Percentiles rank a stretch among this genome's conserved stretches.
These are phyloP conservation scores for Harringtonia aguacate DNA, from an alignment of 2,329 filamentous ascomycete genomes.

Conservation along the genomic window DNA sequence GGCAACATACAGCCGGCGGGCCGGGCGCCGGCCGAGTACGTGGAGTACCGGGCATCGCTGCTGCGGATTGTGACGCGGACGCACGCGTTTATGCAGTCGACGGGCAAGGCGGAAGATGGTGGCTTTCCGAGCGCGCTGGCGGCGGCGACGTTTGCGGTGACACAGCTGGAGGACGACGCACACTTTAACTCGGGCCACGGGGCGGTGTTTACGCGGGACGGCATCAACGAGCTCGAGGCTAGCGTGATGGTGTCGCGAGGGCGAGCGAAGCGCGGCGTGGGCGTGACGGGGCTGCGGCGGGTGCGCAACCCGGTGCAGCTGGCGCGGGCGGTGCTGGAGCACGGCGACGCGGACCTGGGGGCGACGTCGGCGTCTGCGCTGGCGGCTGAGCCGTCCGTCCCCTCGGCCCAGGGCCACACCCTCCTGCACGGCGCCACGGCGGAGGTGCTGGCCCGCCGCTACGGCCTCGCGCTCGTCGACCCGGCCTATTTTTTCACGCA, in stretches of 20 bases:
- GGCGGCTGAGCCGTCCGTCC: no score
- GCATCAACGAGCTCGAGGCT: constrained; percentile 77
- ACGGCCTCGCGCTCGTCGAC: constrained; percentile 61
- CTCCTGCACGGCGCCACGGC: constrained; percentile 45
- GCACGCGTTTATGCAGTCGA: constrained; percentile 33
- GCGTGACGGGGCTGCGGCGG: constrained; percentile 59
- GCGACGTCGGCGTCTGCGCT: no score
- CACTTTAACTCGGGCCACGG: constrained; percentile 80
- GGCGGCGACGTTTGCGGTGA: constrained; percentile 64
- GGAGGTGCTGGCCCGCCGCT: constrained; percentile 55
- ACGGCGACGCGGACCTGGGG: constrained; percentile 48
- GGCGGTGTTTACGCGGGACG: constrained; percentile 76
- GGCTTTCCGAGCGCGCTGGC: constrained; percentile 54
- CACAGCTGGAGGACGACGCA: constrained; percentile 64
- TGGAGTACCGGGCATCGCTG: constrained; percentile 48
- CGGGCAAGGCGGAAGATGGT: background rate
- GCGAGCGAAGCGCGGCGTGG: constrained; percentile 64
- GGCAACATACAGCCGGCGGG: constrained; percentile 54
- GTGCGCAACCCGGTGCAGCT: constrained; percentile 75
- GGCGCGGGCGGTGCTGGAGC: constrained; percentile 58
- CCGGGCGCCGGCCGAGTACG: constrained; percentile 47
- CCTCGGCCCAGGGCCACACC: constrained; percentile 39
- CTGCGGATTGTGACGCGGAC: constrained; percentile 46
- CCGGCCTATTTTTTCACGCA: constrained; percentile 70
- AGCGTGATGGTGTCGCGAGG: constrained; percentile 75